Conservation (phyloP, 2,329 filamentous ascomycete genomes). For the Ascochyta koolunga region DNA sequence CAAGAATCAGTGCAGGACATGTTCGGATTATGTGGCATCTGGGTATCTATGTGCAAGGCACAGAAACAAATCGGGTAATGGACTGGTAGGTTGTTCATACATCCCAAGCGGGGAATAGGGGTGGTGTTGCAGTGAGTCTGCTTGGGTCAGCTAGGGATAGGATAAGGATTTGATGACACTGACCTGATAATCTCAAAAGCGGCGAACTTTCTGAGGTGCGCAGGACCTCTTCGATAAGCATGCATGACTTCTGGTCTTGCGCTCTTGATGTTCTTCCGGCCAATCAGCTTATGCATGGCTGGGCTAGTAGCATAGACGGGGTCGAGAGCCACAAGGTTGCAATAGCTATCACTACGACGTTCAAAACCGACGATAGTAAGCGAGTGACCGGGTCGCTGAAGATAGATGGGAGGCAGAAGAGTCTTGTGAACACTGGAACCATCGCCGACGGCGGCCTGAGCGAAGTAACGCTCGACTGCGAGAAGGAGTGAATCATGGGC, state of each 20-base stretch:
- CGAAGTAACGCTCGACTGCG: slow-evolving; percentile 77
- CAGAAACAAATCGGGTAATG: slow-evolving; percentile 3
- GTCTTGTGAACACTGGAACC: slow-evolving; percentile 71
- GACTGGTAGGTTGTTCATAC: slow-evolving; percentile 39
- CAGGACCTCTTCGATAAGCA: slow-evolving; percentile 72
- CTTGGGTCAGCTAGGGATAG: slow-evolving; percentile 7
- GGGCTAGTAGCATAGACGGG: slow-evolving; percentile 77
- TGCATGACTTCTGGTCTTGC: slow-evolving; percentile 62
- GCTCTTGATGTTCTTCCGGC: slow-evolving; percentile 54
- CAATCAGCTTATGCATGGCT: slow-evolving; percentile 64
- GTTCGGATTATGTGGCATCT: slow-evolving; percentile 7
- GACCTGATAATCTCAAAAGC: slow-evolving; percentile 83
- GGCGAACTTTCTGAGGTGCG: slow-evolving; percentile 71
- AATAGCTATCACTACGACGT: slow-evolving; percentile 65
- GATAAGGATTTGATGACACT: slow-evolving; percentile 33
- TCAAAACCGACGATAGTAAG: slow-evolving; percentile 89
- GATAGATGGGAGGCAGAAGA: slow-evolving; percentile 80
- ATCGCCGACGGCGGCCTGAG: slow-evolving; percentile 57
- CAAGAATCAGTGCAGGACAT: slow-evolving; percentile 7
- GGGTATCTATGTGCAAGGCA: slow-evolving; percentile 15
- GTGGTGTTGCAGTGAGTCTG: slow-evolving; percentile 47
- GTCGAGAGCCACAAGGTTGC: slow-evolving; percentile 84
- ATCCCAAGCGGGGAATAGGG: slow-evolving; percentile 50
- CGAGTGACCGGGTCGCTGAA: slow-evolving; percentile 90
- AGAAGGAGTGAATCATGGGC: slow-evolving; percentile 64